Base-by-base conservation (phyloP, 345 rosid species). In the Anacardium occidentale region DNA sequence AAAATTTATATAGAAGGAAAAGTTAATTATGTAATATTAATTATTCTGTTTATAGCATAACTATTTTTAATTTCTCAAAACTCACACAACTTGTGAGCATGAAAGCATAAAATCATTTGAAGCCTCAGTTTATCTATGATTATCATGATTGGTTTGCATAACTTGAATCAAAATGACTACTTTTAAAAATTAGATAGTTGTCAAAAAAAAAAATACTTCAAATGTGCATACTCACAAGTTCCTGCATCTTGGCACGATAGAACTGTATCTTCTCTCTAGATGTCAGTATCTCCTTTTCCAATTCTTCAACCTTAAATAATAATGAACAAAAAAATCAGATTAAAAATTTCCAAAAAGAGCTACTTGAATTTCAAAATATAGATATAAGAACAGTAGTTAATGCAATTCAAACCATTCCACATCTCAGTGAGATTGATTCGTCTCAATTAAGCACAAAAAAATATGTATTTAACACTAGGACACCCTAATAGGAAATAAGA, bases 191-290 rank as follows among this genome's bases (percentile, higher is more conserved):
- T 9, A 62, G 62, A 47, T 24, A 10, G n/a, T 57, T 55, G 53
- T 22, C 9, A 51, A 62, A 70, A 53, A 56, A 25, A 0, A 56
- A 61, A 54, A 61, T n/a, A 42, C 34, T 50, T 47, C 72, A n/a
- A 21, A 62, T 32, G 22, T 44, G 74, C 24, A 62, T 56, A 78
- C 98, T 91, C 82, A 95, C 98, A 73, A 94, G 87, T 84, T 95
- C 99, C 85, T 95, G 99, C 99, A 92, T 92, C 91, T 91, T 95
- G 75, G 83, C 77, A 64, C 83, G 89, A 82, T 63, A 92, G 83
- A 85, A 92, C 68, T 95, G 98, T 77, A 86, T 87, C 84, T 92
- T 92, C 80, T 87, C 87, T 79, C 84, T 91, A 51, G 97, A 84
- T 50, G 91, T 93, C 65, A 78, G 75, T 78, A 92, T 89, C 78